A percentile compares a stretch with the other conserved stretches of the same genome.
phyloP scores from a whole-genome alignment of 2,329 filamentous ascomycete species.

The Paracamarosporium sp. region DNA sequence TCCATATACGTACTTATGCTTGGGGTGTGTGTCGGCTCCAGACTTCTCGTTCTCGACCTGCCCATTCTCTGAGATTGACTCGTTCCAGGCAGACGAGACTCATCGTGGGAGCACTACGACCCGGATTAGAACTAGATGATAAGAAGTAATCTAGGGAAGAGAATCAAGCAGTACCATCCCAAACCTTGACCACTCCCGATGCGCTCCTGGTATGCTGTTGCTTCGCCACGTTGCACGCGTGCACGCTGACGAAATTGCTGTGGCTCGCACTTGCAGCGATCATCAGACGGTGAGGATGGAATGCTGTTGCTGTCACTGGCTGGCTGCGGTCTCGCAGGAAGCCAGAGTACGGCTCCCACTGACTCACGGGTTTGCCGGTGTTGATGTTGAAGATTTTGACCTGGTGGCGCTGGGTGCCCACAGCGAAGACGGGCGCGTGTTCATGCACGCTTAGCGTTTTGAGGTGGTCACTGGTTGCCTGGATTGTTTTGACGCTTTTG shows the following conservation, averaged over 20 bases:
- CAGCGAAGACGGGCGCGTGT: slow-evolving; percentile 94
- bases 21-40: not conserved
- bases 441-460: slow-evolving; percentile 92
- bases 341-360: slow-evolving; percentile 87
- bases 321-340: slow-evolving; percentile 82
- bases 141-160: not conserved
- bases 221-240: slow-evolving; percentile 56
- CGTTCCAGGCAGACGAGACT: not conserved
- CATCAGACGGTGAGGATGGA: slow-evolving; percentile 94
- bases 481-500: slow-evolving; percentile 73
- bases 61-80: not conserved
- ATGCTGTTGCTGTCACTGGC: slow-evolving; percentile 87
- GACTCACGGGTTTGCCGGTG: slow-evolving; percentile 78
- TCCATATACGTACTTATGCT: not conserved
- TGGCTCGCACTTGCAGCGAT: slow-evolving; percentile 85
- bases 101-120: not conserved
- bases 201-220: slow-evolving; percentile 13
- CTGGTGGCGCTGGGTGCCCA: slow-evolving; percentile 84
- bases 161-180: slow-evolving; percentile 31
- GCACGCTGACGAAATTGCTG: slow-evolving; percentile 90
- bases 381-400: slow-evolving; percentile 91
- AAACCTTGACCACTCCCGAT: slow-evolving; percentile 40
- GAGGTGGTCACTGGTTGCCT: slow-evolving; percentile 77
- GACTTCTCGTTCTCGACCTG: not conserved
- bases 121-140: not conserved